A percentile compares a stretch with the other conserved stretches of the same genome.
Conservation (phyloP, 2,329 filamentous ascomycete genomes). For the Monosporascus sp. region DNA sequence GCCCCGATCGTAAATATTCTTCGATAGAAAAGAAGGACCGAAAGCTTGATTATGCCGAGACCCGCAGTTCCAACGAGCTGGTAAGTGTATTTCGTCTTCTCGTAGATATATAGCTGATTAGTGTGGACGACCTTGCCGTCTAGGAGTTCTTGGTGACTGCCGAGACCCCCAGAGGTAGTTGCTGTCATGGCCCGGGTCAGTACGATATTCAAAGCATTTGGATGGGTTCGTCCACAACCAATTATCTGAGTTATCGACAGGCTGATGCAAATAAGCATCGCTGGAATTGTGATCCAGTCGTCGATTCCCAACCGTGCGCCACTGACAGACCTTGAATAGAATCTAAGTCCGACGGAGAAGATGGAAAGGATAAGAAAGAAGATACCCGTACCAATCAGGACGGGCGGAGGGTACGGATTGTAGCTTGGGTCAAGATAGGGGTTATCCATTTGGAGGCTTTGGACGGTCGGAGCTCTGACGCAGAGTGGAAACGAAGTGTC, state of each 20-base stretch:
- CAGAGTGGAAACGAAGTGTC: too few relatives aligned
- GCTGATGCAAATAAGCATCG: conserved; percentile 7
- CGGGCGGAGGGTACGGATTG: conserved; percentile 11
- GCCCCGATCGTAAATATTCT: conserved; percentile 11
- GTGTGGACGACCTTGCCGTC: conserved; percentile 10
- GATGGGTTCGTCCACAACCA: conserved; percentile 1
- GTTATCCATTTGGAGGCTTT: conserved; percentile 6
- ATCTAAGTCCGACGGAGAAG: conserved; percentile 7
- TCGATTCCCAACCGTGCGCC: conserved; percentile 9
- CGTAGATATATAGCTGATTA: conserved; percentile 9
- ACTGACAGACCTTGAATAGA: conserved; percentile 9
- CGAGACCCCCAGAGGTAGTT: conserved; percentile 8
- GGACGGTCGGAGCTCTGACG: too few relatives aligned
- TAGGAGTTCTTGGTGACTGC: conserved; percentile 8
- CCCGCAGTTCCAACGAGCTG: conserved; percentile 9
- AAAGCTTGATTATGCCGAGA: conserved; percentile 10
- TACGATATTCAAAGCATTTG: not conserved
- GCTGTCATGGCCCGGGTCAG: conserved; percentile 1
- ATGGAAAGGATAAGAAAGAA: conserved; percentile 12
- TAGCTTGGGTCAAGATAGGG: conserved; percentile 12
- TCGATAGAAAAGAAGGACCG: conserved; percentile 14
- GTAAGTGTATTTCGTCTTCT: conserved; percentile 13
- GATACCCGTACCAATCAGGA: conserved; percentile 12
- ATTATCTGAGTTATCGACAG: conserved; percentile 12
- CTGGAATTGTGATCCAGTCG: conserved; percentile 12